phyloP scores from a whole-genome alignment of 257 asterid species.

The Leonotis leonurus region DNA sequence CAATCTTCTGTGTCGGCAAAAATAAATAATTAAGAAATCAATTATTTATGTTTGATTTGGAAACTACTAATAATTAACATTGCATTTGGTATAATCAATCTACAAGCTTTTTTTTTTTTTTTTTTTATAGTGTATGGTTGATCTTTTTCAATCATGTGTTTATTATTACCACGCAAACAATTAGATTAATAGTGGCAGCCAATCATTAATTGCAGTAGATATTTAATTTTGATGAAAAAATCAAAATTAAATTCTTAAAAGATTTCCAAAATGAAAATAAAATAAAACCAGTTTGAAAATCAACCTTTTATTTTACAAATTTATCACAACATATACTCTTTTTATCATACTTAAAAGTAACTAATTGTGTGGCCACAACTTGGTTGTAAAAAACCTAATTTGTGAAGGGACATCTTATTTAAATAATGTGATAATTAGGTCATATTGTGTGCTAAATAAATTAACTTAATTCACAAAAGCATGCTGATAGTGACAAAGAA shows the following conservation, averaged over 20 bases:
- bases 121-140: conserved; percentile 12
- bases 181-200: background rate
- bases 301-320: conserved; percentile 3
- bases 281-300: conserved; percentile 8
- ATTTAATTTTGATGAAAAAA: too few species aligned
- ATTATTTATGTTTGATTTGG: conserved; percentile 1
- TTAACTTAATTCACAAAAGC: conserved; percentile 16
- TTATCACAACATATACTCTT: background rate
- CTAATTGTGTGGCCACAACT: conserved; percentile 10
- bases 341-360: background rate
- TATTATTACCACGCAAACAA: background rate
- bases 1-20: conserved; percentile 20
- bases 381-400: conserved; percentile 29
- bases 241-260: too few species aligned
- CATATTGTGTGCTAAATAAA: conserved; percentile 11
- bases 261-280: too few species aligned
- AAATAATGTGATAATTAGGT: conserved; percentile 5
- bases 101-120: too few species aligned
- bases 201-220: too few species aligned
- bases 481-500: conserved; percentile 24
- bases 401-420: conserved; percentile 25
- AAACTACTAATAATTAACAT: conserved; percentile 3
- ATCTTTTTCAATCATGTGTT: conserved; percentile 12
- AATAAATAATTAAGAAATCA: background rate
- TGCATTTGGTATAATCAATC: background rate